Evolutionary conservation across 768 basidiomycete species (phyloP).

Genomic region (Coprinopsis marcescibilis): DNA sequence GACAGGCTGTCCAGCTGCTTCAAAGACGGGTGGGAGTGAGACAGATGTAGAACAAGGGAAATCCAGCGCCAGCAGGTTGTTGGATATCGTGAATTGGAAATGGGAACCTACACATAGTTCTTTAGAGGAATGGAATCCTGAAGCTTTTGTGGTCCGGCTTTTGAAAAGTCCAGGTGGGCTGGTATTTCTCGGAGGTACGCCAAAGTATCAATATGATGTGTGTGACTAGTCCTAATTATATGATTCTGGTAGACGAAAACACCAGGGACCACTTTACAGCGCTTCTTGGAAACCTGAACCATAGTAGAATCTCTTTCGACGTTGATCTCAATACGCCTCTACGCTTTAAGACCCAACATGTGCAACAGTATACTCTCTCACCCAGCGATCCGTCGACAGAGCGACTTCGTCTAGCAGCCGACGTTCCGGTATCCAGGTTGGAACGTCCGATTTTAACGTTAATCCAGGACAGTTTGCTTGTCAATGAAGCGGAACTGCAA

Average conservation of each 20-base stretch:
- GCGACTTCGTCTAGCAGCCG: slow-evolving; percentile 18
- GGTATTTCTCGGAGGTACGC: slow-evolving; percentile 23
- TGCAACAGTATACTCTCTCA: slow-evolving; percentile 21
- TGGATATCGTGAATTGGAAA: slow-evolving; percentile 27
- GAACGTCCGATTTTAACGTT: slow-evolving; percentile 23
- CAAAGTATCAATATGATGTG: not conserved
- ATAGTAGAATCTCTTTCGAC: slow-evolving; percentile 20
- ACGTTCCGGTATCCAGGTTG: slow-evolving; percentile 23
- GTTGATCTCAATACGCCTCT: slow-evolving; percentile 17
- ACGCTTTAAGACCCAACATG: slow-evolving; percentile 20
- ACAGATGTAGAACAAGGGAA: slow-evolving; percentile 13
- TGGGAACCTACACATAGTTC: slow-evolving; percentile 22
- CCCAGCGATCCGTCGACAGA: slow-evolving; percentile 18
- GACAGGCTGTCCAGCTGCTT: slow-evolving; percentile 22
- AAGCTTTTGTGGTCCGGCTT: slow-evolving; percentile 24
- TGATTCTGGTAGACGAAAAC: slow-evolving; percentile 16
- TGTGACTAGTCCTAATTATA: not conserved
- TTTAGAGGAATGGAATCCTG: slow-evolving; percentile 22
- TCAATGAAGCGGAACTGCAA: slow-evolving; percentile 21
- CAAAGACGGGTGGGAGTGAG: slow-evolving; percentile 8
- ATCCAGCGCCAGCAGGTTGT: slow-evolving; percentile 21
- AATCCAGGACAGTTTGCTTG: slow-evolving; percentile 25
- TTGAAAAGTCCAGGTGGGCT: slow-evolving; percentile 24
- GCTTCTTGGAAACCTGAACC: slow-evolving; percentile 19
- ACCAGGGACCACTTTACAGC: slow-evolving; percentile 20